Conservation (phyloP, 1,284 basidiomycete species). For the Apiotrichum gracile region DNA sequence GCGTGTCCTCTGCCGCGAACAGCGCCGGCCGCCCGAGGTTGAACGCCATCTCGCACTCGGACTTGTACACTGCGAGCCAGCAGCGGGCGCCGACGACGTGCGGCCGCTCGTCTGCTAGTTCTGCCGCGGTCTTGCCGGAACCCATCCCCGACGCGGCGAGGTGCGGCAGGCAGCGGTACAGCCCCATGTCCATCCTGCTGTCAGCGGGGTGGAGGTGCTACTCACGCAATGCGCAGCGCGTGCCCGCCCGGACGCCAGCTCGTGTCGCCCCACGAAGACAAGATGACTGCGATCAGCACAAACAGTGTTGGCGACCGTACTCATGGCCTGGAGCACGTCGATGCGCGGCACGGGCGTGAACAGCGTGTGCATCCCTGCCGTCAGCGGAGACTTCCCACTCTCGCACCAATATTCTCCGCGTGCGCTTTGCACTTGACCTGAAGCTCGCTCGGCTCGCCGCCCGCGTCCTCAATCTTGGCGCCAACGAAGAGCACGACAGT, state of each 20-base stretch:
- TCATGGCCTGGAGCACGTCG: slow-evolving; percentile 81
- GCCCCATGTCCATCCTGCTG: slow-evolving; percentile 64
- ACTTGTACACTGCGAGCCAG: slow-evolving; percentile 78
- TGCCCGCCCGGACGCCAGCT: slow-evolving; percentile 53
- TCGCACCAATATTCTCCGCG: slow-evolving; percentile 66
- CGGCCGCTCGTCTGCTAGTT: slow-evolving; percentile 62
- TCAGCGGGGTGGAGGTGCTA: neutral
- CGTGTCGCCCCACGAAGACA: slow-evolving; percentile 41
- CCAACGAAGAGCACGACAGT: slow-evolving; percentile 82
- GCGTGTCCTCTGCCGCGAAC: slow-evolving; percentile 78
- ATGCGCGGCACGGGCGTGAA: slow-evolving; percentile 73
- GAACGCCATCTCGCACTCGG: slow-evolving; percentile 59
- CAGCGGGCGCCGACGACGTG: slow-evolving; percentile 71
- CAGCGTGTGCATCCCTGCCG: slow-evolving; percentile 59
- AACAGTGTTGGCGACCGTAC: slow-evolving; percentile 13
- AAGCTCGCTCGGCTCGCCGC: slow-evolving; percentile 50
- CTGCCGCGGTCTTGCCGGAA: slow-evolving; percentile 52
- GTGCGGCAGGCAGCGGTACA: slow-evolving; percentile 80
- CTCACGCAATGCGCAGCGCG: slow-evolving; percentile 73
- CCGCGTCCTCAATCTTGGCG: slow-evolving; percentile 73
- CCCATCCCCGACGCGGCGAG: slow-evolving; percentile 66
- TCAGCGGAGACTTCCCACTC: neutral
- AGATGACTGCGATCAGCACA: slow-evolving; percentile 23
- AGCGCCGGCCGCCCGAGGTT: slow-evolving; percentile 73
- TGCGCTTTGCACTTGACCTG: slow-evolving; percentile 54